Percentiles rank a stretch among this genome's conserved stretches.
Evolutionary conservation across 1,284 basidiomycete genomes (phyloP).

Genomic region (Fomitopsis betulina): DNA sequence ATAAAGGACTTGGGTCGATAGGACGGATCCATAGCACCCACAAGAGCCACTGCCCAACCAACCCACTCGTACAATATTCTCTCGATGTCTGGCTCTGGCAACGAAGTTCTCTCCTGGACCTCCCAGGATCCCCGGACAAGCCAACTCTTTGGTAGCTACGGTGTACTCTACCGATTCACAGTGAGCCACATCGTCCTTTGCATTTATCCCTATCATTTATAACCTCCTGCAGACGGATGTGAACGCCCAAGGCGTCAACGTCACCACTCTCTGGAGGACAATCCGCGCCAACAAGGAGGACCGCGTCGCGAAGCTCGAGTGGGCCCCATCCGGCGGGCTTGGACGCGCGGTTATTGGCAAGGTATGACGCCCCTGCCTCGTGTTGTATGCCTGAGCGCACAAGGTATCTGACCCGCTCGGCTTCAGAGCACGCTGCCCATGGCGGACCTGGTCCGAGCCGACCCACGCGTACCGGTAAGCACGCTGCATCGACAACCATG

Average conservation of each 20-base stretch:
- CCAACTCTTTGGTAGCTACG: slow-evolving; percentile 74
- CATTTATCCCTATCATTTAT: slow-evolving; percentile 10
- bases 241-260: slow-evolving; percentile 55
- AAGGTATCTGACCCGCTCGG: not conserved
- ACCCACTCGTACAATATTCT: slow-evolving; percentile 17
- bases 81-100: slow-evolving; percentile 47
- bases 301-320: slow-evolving; percentile 80
- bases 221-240: slow-evolving; percentile 50
- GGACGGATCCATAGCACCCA: slow-evolving; percentile 24
- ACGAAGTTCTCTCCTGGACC: slow-evolving; percentile 80
- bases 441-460: slow-evolving; percentile 70
- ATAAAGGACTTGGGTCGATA: slow-evolving; percentile 30
- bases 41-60: slow-evolving; percentile 15
- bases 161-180: slow-evolving; percentile 76
- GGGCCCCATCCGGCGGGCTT: slow-evolving; percentile 72
- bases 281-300: slow-evolving; percentile 80
- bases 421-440: slow-evolving; percentile 68
- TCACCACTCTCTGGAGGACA: slow-evolving; percentile 71
- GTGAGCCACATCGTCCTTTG: slow-evolving; percentile 33
- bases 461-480: slow-evolving; percentile 54
- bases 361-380: slow-evolving; percentile 34
- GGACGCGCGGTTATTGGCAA: slow-evolving; percentile 81
- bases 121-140: slow-evolving; percentile 80
- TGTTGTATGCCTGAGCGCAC: slow-evolving; percentile 3
- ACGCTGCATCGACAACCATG: slow-evolving; percentile 13